These are phyloP conservation scores for Pythium monospermum DNA, from an alignment of 352 stramenopile genomes.

Conservation along the genomic window DNA sequence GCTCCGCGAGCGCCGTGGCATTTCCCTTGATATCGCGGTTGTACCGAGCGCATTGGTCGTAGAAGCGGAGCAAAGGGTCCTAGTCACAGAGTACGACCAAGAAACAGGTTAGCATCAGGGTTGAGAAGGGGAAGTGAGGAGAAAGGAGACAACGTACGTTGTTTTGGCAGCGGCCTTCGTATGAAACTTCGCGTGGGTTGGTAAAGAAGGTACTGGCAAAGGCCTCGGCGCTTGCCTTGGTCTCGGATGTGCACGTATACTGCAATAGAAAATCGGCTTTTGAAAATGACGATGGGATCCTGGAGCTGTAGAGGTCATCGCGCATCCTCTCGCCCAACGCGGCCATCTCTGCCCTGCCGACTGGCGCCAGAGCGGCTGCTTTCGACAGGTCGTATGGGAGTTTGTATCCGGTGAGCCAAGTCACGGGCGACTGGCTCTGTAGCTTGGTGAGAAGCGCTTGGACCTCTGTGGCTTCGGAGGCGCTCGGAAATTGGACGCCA, in stretches of 20 bases:
- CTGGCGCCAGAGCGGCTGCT: slow-evolving; percentile 31
- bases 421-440: slow-evolving; percentile 23
- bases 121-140: no score
- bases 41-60: slow-evolving; percentile 51
- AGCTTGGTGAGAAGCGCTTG: slow-evolving; percentile 36
- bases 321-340: slow-evolving; percentile 7
- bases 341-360: slow-evolving; percentile 19
- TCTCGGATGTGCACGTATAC: slow-evolving; percentile 40
- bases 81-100: no score
- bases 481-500: slow-evolving; percentile 43
- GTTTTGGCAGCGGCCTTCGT: slow-evolving; percentile 20
- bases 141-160: no score
- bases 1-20: neutral
- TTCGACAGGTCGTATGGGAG: slow-evolving; percentile 63
- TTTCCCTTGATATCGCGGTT: slow-evolving; percentile 42
- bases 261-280: slow-evolving; percentile 32
- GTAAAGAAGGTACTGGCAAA: slow-evolving; percentile 52
- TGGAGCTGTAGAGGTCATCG: neutral
- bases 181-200: slow-evolving; percentile 37
- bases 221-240: slow-evolving; percentile 44
- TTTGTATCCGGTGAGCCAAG: slow-evolving; percentile 60
- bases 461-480: slow-evolving; percentile 45
- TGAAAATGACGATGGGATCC: slow-evolving; percentile 22
- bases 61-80: slow-evolving; percentile 48
- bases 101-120: no score